Evolutionary conservation across 345 rosid genomes (phyloP).

Genomic region (Microcos paniculata): DNA sequence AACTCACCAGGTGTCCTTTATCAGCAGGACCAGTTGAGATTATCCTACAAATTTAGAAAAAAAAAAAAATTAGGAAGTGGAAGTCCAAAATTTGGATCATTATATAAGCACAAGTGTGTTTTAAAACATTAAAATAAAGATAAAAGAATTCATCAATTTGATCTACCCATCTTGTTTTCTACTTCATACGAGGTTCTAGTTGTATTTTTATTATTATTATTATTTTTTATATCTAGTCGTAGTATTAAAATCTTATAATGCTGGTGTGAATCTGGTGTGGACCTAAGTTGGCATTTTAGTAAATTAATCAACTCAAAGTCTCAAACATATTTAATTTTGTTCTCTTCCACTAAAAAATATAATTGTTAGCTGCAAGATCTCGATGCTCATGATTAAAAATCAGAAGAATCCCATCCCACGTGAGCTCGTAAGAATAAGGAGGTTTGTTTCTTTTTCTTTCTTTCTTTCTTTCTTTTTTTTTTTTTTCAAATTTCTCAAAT

Average conservation of each 20-base stretch:
- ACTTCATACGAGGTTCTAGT: too few species aligned
- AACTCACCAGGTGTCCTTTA: neutral
- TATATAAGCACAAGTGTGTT: conserved; percentile 8
- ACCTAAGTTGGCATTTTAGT: neutral
- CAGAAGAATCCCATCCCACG: neutral
- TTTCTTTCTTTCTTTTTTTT: too few species aligned
- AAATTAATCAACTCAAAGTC: neutral
- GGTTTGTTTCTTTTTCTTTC: too few species aligned
- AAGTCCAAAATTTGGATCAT: neutral
- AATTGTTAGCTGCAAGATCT: neutral
- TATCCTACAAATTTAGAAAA: neutral
- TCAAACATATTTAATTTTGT: neutral
- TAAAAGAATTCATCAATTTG: neutral
- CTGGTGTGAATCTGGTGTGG: neutral
- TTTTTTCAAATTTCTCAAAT: neutral
- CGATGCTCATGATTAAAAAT: neutral
- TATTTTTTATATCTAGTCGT: too few species aligned
- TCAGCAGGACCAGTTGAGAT: neutral
- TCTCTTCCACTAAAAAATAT: neutral
- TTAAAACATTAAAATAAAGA: neutral
- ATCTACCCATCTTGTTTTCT: neutral
- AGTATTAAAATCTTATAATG: too few species aligned
- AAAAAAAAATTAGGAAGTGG: neutral
- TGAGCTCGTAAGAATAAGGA: neutral
- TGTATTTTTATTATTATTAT: too few species aligned